These are phyloP conservation scores for Gillenia trifoliata DNA, from an alignment of 306 rosid species.

Conservation along the genomic window DNA sequence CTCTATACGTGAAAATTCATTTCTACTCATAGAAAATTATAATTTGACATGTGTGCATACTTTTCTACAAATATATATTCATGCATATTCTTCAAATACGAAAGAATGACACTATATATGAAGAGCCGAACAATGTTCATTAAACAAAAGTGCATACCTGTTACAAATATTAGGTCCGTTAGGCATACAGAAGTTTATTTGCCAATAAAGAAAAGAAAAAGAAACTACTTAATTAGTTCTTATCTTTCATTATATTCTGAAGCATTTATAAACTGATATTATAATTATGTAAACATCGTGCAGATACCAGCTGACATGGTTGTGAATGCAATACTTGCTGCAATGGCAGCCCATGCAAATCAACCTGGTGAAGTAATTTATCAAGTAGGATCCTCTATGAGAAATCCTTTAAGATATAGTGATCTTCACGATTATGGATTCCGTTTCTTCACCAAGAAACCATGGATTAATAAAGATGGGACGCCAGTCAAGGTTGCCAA, in stretches of 20 bases:
- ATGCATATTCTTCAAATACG: background rate
- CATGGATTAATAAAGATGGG: slow-evolving; percentile 70
- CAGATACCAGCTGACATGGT: slow-evolving; percentile 89
- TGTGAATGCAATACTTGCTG: slow-evolving; percentile 64
- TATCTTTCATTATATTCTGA: background rate
- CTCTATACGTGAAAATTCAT: too few relatives aligned
- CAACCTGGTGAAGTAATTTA: slow-evolving; percentile 38
- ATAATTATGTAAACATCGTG: background rate
- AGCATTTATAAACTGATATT: background rate
- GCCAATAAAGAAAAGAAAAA: background rate
- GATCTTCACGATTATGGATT: slow-evolving; percentile 41
- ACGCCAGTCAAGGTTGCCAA: slow-evolving; percentile 50
- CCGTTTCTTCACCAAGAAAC: slow-evolving; percentile 50
- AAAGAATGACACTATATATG: background rate
- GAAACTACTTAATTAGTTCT: background rate
- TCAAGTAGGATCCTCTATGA: slow-evolving; percentile 66
- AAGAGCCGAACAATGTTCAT: background rate
- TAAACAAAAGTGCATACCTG: background rate
- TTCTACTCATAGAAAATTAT: background rate
- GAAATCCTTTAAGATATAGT: slow-evolving; percentile 30
- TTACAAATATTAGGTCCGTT: background rate
- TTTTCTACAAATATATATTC: background rate
- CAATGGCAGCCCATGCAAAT: slow-evolving; percentile 55
- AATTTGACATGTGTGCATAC: background rate
- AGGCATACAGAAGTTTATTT: background rate